Conservation (phyloP, 768 basidiomycete species). For the Fomitopsis pulvina region DNA sequence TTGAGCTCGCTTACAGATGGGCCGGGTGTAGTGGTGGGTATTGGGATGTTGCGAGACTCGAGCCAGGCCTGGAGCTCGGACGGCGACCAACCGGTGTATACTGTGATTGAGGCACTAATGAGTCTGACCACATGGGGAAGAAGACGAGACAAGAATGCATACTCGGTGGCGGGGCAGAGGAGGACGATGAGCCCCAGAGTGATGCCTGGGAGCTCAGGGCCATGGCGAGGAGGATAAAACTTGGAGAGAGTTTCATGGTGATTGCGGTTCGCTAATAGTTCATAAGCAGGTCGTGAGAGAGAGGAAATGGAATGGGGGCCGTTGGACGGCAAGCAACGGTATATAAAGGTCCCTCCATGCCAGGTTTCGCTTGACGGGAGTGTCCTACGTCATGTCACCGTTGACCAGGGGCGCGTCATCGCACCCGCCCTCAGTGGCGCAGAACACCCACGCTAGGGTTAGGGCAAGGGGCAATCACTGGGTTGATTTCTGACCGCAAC, state of each 20-base stretch:
- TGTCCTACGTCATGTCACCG: neutral
- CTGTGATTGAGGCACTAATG: slow-evolving; percentile 11
- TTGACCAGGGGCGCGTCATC: neutral
- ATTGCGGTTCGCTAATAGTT: neutral
- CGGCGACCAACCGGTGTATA: slow-evolving; percentile 51
- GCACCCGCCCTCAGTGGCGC: neutral
- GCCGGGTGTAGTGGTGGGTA: slow-evolving; percentile 30
- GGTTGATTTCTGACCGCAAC: no score
- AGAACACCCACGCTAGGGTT: neutral
- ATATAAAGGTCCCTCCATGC: neutral
- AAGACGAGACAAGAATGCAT: neutral
- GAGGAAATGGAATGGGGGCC: neutral
- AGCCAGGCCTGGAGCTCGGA: slow-evolving; percentile 65
- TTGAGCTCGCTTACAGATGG: slow-evolving; percentile 23
- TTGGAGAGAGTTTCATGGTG: slow-evolving; percentile 13
- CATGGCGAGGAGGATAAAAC: slow-evolving; percentile 22
- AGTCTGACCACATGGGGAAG: neutral
- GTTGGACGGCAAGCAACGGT: neutral
- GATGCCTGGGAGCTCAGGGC: slow-evolving; percentile 25
- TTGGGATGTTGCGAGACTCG: slow-evolving; percentile 51
- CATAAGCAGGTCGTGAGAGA: slow-evolving; percentile 3
- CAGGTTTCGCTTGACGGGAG: neutral
- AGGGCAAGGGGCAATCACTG: no score
- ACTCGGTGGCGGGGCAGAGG: slow-evolving; percentile 23
- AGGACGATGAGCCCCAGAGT: slow-evolving; percentile 23